Conservation (phyloP, 2,329 filamentous ascomycete species). For the Corniculantispora saksenae region DNA sequence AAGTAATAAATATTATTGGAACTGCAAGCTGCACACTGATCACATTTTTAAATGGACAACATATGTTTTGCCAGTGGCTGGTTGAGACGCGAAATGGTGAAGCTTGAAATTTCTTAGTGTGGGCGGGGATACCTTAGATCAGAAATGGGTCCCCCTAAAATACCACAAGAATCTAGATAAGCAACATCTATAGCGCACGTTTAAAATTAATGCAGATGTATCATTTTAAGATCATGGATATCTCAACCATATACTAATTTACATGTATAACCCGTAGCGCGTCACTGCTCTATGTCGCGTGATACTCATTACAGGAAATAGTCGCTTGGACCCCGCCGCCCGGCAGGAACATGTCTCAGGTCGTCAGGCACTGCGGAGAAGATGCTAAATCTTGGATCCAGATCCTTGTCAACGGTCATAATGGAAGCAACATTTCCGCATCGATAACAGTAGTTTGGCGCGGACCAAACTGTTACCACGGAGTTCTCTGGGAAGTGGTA, state of each 20-base stretch:
- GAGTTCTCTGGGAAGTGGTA: constrained; percentile 96
- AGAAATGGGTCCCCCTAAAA: constrained; percentile 1
- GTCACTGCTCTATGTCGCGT: constrained; percentile 11
- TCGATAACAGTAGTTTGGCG: constrained; percentile 91
- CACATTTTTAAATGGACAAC: constrained; percentile 1
- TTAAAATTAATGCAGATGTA: constrained; percentile 13
- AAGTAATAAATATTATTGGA: neutral
- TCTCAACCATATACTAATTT: constrained; percentile 45
- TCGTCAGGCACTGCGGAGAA: constrained; percentile 89
- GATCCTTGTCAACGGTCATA: constrained; percentile 83
- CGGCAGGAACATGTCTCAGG: constrained; percentile 75
- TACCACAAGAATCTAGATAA: neutral
- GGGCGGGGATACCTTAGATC: constrained; percentile 6
- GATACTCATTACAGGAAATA: constrained; percentile 61
- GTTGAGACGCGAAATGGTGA: constrained; percentile 16
- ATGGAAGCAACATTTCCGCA: constrained; percentile 97
- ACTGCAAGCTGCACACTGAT: neutral
- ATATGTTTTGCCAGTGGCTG: no score
- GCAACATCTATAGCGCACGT: neutral
- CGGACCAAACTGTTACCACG: constrained; percentile 97
- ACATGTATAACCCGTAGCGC: constrained; percentile 36
- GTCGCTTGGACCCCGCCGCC: constrained; percentile 65
- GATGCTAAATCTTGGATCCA: constrained; percentile 89
- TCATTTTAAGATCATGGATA: constrained; percentile 40
- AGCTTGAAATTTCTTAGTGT: constrained; percentile 21